Base-by-base conservation (phyloP, 164 flowering plant species). In the Buxus sempervirens region DNA sequence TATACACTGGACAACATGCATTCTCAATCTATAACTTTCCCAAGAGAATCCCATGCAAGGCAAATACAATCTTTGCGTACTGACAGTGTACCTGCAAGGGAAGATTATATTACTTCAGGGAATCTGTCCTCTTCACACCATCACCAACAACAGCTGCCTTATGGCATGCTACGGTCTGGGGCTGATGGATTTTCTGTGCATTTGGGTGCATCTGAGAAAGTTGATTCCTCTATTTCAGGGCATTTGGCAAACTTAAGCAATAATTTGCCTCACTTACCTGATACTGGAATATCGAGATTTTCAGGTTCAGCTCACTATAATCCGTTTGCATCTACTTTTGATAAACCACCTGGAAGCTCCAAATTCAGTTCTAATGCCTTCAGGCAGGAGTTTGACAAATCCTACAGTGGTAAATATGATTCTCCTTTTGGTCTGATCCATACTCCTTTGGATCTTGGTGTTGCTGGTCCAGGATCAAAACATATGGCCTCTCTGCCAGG, bases 301-400 rank as follows among this genome's bases (percentile, higher is more conserved):
- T 62, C 88, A 32, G 65, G 62, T 22, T 53, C 74, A 67, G 27
- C 77, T 36, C 87, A 84, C 71, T 79, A 78, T 71, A 88, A 89
- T 79, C 91, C 91, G 51, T 84, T 78, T 81, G 87, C 91, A 68
- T 81, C 97, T 42, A 83, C 90, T 61, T 84, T 84, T 78, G 92
- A 94, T 53, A 81, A 79, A 73, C 84, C 87, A 60, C 75, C 79
- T 22, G 63, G 69, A 36, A 76, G 72, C 72, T 78, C 85, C 55
- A 83, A 71, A 54, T 80, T 81, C 45, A 79, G 79, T 75, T 82
- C 86, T 27, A 71, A 36, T 67, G 60, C 41, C 72, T 63, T 68
- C 36, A 74, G 69, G 68, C 84, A 62, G 67, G 86, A 80, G 42
- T 78, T 73, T 26, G 86, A 75, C 38, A 23, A 63, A 56, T 51